Evolutionary conservation across 169 alveolate species (phyloP).

Genomic region (Plasmodium sp.): DNA sequence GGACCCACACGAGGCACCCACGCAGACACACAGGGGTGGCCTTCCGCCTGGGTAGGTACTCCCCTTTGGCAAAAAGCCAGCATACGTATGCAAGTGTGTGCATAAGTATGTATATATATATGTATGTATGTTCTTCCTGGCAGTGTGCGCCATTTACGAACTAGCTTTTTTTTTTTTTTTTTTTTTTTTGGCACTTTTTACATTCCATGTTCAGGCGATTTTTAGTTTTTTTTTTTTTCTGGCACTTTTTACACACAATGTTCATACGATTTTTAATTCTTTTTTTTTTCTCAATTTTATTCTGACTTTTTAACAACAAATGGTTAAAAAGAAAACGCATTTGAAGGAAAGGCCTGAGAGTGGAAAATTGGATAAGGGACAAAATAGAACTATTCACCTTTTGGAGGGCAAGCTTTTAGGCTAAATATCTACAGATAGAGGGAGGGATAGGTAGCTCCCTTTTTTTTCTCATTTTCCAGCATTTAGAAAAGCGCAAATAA

Average conservation of each 20-base stretch:
- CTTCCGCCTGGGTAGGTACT: neutral
- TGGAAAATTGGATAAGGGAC: neutral
- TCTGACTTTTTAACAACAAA: constrained; percentile 5
- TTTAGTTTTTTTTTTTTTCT: constrained; percentile 19
- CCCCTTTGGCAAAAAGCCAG: neutral
- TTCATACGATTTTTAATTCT: neutral
- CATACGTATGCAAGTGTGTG: neutral
- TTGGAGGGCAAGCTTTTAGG: neutral
- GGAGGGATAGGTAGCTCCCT: neutral
- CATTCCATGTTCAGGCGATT: constrained; percentile 4
- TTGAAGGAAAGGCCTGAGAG: neutral
- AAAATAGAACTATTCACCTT: constrained; percentile 8
- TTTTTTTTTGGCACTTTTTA: constrained; percentile 7
- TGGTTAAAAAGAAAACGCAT: neutral
- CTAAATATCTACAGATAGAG: neutral
- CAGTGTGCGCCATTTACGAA: neutral
- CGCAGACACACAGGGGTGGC: neutral
- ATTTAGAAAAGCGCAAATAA: neutral
- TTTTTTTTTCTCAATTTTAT: constrained; percentile 14
- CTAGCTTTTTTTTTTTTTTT: constrained; percentile 5
- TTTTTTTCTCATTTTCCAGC: constrained; percentile 2
- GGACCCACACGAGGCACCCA: neutral
- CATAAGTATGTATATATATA: neutral
- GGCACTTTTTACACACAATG: neutral
- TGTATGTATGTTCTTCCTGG: neutral